Evolutionary conservation across 2,329 filamentous ascomycete genomes (phyloP), one percentile per base, ranked within the genome.

Genomic region (Neonectria coccinea): DNA sequence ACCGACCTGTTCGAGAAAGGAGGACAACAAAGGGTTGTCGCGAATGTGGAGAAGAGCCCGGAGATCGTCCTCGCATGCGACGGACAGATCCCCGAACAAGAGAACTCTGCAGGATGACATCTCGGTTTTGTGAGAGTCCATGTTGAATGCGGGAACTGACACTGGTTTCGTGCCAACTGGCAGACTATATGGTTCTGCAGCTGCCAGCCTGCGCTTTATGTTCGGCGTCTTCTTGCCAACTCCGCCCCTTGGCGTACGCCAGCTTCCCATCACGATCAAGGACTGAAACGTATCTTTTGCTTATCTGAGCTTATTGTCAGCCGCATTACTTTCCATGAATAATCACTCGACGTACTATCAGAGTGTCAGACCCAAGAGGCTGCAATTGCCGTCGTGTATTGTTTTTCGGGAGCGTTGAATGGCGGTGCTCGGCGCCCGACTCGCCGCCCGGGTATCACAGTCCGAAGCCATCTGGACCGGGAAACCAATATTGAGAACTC

Each of bases 11-110:
- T 72, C 67, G n/a, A 74, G 67, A 54, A 75, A 75, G 0, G 70
- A 67, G 3, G 60, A 59, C 4, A 75, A 50, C 9, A 69, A 61
- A 16, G 72, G 67, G 51, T 69, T 74, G 25, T 73, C 67, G 7
- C 60, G 67, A 16, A 71, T 45, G 39, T 73, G 67, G 9, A 75
- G 62, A 2, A 75, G 66, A 1, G 39, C 39, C 14, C 60, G 55
- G 20, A 75, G 66, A 10, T 71, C 66, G 8, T 62, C 66, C 36
- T 70, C 68, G 29, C 72, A 75, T 18, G 58, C 57, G 20, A 59
- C 59, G 18, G 72, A 70, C 41, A 75, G 48, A 29, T 75, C 74
- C 10, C 74, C 73, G 52, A 75, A 73, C 12, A 74, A 33, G 29
- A 70, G 58, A 10, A 71, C 29, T 44, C 59, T 63, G 47, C 56